Evolutionary conservation across 2,329 filamentous ascomycete species (phyloP).

Genomic region (Exophiala sp.): DNA sequence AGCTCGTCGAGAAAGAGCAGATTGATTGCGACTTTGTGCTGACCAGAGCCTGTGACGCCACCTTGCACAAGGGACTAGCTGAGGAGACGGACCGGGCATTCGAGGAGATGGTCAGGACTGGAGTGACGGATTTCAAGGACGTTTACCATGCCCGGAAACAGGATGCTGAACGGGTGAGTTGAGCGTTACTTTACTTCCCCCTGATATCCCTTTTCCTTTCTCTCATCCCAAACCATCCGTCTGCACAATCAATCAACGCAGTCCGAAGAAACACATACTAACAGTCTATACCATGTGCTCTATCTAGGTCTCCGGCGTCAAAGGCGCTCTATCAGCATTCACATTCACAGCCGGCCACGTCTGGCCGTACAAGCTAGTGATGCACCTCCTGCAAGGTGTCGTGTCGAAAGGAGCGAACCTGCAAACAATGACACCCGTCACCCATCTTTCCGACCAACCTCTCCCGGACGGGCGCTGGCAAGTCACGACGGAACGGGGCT

Average conservation of each 20-base stretch:
- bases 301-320: constrained; percentile 45
- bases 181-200: too few relatives aligned
- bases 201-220: too few relatives aligned
- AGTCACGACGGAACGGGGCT: constrained; percentile 63
- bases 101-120: constrained; percentile 28
- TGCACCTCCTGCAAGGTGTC: constrained; percentile 61
- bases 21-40: constrained; percentile 41
- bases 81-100: constrained; percentile 31
- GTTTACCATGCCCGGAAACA: constrained; percentile 31
- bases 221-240: constrained; percentile 26
- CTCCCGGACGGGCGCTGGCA: constrained; percentile 48
- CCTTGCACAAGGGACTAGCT: constrained; percentile 31
- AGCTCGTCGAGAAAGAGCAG: constrained; percentile 36
- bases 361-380: constrained; percentile 76
- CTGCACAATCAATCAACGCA: too few relatives aligned
- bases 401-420: constrained; percentile 46
- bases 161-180: constrained; percentile 5
- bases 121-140: constrained; percentile 29
- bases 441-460: constrained; percentile 27
- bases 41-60: constrained; percentile 37
- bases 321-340: constrained; percentile 34
- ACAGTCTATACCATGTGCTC: too few relatives aligned
- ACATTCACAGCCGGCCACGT: constrained; percentile 32
- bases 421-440: constrained; percentile 47
- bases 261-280: too few relatives aligned